A percentile compares a stretch with the other conserved stretches of the same genome.
Evolutionary conservation across 345 rosid genomes (phyloP).

Genomic region (Brassica juncea): DNA sequence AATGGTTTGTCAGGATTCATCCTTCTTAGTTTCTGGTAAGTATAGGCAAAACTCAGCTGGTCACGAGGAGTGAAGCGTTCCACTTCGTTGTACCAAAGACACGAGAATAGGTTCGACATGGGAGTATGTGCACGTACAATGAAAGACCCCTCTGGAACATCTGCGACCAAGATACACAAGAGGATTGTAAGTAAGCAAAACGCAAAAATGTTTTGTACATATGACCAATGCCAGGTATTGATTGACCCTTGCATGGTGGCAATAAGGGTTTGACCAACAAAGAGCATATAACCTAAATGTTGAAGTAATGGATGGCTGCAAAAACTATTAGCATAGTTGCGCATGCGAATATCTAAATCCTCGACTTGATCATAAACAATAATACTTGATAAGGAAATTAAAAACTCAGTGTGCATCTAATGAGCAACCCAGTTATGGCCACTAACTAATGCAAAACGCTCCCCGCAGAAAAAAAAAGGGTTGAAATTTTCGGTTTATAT

Average conservation of each 20-base stretch:
- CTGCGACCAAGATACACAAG: constrained; percentile 43
- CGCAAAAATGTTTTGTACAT: not conserved
- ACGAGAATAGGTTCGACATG: constrained; percentile 93
- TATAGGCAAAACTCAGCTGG: constrained; percentile 90
- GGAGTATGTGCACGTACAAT: constrained; percentile 96
- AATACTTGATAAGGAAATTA: not conserved
- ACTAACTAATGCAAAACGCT: constrained; percentile 5
- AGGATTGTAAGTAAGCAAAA: constrained; percentile 2
- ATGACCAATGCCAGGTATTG: not conserved
- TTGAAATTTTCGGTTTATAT: constrained; percentile 7
- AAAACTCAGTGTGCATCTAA: not conserved
- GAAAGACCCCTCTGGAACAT: constrained; percentile 98
- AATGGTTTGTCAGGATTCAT: constrained; percentile 79
- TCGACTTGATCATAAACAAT: not conserved
- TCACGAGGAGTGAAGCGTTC: constrained; percentile 96
- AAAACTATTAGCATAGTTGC: not conserved
- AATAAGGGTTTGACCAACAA: not conserved
- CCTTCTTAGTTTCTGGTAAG: constrained; percentile 82
- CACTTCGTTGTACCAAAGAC: constrained; percentile 99
- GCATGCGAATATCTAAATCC: not conserved
- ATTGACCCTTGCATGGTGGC: constrained; percentile 18
- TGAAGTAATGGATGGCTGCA: not conserved
- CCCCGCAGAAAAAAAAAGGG: not conserved
- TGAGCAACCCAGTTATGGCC: not conserved
- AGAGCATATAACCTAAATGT: not conserved